Evolutionary conservation across 164 flowering plant species (phyloP), one percentile per base, ranked within the genome.

Genomic region (Umbilicus rupestris): DNA sequence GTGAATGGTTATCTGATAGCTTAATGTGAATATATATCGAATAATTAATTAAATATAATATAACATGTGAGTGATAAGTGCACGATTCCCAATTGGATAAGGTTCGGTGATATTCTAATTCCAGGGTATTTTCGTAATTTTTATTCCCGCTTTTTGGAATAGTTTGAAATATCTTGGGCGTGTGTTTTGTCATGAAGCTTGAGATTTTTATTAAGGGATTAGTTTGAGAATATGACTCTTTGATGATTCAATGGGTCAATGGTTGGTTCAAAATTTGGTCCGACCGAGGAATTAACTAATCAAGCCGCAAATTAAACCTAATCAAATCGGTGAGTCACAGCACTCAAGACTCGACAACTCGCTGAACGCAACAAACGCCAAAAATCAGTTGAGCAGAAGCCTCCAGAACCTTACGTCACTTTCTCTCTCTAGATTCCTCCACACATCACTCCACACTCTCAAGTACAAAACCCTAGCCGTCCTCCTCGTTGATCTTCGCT

Each of bases 261-360:
- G n/a, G 12, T 10, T 26, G 57, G 57, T 50, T 22, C n/a, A n/a
- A n/a, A n/a, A n/a, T n/a, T n/a, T n/a, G n/a, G n/a, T n/a, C n/a
- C n/a, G n/a, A n/a, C n/a, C n/a, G n/a, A n/a, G n/a, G n/a, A 96
- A 93, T 78, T 93, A 93, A 90, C 49, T 97, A 93, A 77, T 93
- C 96, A 11, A 90, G 98, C 66, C 82, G 97, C 0, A 92, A 86
- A 17, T 73, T 85, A 44, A 95, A 86, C 1, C 73, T 78, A 0
- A 89, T 90, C 78, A 87, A 81, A 73, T 90, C 90, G 79, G n/a
- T n/a, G n/a, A n/a, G n/a, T n/a, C n/a, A n/a, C n/a, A n/a, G n/a
- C n/a, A n/a, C n/a, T n/a, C n/a, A n/a, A n/a, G n/a, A n/a, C n/a
- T n/a, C n/a, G n/a, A n/a, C n/a, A n/a, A n/a, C n/a, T n/a, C n/a